Evolutionary conservation across 768 basidiomycete species (phyloP).

Genomic region (Suillus ampliporus): DNA sequence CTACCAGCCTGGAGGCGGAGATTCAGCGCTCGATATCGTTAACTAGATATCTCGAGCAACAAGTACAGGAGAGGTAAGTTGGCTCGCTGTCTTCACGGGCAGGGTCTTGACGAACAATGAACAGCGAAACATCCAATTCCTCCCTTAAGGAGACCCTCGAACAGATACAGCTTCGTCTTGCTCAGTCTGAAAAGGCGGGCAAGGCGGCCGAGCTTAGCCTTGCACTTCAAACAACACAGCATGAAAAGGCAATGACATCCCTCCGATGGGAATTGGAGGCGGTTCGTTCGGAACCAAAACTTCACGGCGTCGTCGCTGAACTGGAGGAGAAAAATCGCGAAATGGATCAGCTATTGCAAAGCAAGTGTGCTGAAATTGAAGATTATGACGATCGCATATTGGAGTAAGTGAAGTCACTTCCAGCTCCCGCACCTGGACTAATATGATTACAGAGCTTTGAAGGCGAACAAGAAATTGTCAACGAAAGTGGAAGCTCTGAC

Average conservation of each 20-base stretch:
- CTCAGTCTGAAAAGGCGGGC: slow-evolving; percentile 59
- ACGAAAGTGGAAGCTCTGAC: slow-evolving; percentile 73
- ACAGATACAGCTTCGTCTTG: slow-evolving; percentile 48
- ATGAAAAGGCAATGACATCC: slow-evolving; percentile 64
- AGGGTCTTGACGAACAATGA: slow-evolving; percentile 10
- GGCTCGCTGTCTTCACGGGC: slow-evolving; percentile 8
- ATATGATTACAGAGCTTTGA: slow-evolving; percentile 59
- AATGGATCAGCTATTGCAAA: slow-evolving; percentile 73
- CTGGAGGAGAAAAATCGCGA: slow-evolving; percentile 74
- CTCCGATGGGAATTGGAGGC: slow-evolving; percentile 61
- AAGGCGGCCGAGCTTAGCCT: slow-evolving; percentile 72
- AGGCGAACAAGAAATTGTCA: slow-evolving; percentile 79
- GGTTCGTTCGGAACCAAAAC: slow-evolving; percentile 57
- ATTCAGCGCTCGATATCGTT: slow-evolving; percentile 67
- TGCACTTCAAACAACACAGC: slow-evolving; percentile 66
- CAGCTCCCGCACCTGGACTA: slow-evolving; percentile 10
- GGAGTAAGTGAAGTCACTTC: slow-evolving; percentile 57
- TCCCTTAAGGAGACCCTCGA: slow-evolving; percentile 47
- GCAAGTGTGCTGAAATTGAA: slow-evolving; percentile 80
- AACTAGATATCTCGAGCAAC: slow-evolving; percentile 64
- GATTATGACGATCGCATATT: slow-evolving; percentile 83
- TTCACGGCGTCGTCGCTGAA: slow-evolving; percentile 59
- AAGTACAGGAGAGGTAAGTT: slow-evolving; percentile 64
- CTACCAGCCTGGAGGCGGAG: slow-evolving; percentile 67
- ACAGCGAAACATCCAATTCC: slow-evolving; percentile 54